Evolutionary conservation across 306 rosid genomes (phyloP).

Genomic region (Sechiopsis laciniata): DNA sequence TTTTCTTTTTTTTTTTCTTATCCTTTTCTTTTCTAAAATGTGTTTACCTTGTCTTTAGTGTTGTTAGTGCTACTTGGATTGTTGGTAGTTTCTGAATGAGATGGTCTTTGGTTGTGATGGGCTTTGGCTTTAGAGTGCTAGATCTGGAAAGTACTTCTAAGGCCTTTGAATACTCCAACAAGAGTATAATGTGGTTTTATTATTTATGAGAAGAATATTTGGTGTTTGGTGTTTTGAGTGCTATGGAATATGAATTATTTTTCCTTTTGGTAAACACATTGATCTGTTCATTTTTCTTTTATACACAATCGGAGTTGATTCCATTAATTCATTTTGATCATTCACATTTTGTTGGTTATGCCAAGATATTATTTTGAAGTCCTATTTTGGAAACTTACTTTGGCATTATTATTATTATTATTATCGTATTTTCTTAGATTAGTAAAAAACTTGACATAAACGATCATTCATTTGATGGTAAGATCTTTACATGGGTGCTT

Average conservation of each 20-base stretch:
- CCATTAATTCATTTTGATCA: not conserved
- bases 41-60: constrained; percentile 19
- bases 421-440: too few species aligned
- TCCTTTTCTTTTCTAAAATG: not conserved
- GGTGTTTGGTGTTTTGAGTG: constrained; percentile 15
- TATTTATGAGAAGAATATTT: constrained; percentile 15
- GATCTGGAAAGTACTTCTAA: not conserved
- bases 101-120: constrained; percentile 14
- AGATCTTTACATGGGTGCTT: too few species aligned
- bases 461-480: too few species aligned
- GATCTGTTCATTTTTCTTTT: not conserved
- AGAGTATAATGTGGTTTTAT: constrained; percentile 20
- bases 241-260: not conserved
- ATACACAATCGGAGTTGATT: not conserved
- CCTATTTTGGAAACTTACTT: too few species aligned
- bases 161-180: constrained; percentile 9
- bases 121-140: constrained; percentile 6
- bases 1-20: not conserved
- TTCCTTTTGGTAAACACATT: not conserved
- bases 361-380: not conserved
- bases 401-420: too few species aligned
- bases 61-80: constrained; percentile 20
- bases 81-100: constrained; percentile 8
- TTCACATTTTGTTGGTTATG: not conserved
- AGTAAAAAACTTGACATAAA: too few species aligned